Evolutionary conservation across 805 yeast species (phyloP), one percentile per base, ranked within the genome.

Genomic region (Wickerhamiella spandovensis): DNA sequence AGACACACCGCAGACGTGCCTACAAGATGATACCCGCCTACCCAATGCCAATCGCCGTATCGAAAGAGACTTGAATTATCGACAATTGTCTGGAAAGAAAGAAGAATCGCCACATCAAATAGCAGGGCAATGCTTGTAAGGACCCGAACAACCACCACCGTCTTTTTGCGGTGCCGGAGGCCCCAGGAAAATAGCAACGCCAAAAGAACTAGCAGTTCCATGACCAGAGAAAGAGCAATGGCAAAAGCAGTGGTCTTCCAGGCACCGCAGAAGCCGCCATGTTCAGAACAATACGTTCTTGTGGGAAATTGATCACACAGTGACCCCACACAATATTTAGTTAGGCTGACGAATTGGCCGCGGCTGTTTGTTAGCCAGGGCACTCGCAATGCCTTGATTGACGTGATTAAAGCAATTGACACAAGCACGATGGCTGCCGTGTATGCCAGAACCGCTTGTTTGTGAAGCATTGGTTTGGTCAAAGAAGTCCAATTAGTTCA

Each of bases 221-320:
- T 56, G 1, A 58, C 54, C 15, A 62, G 41, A 9, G 60, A 47
- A 37, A 63, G 45, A 46, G 57, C 54, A 53, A 60, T 50, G 43
- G 58, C 46, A 46, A 63, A 63, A 12, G 56, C 50, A 2, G 60
- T 56, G 5, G 62, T 60, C 20, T 56, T 49, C 67, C 67, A 63
- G 9, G 51, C 51, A 3, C 60, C 63, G 47, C 66, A 63, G 48
- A 61, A 60, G 13, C 51, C 48, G 25, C 49, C 23, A 52, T 62
- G 44, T 21, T 22, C 22, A 18, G 37, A 5, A 49, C 56, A 54
- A 47, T 61, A 43, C 30, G 51, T 42, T 17, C 37, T 37, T 18
- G 51, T 48, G 8, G 66, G 66, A 43, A 63, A 63, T 32, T 51
- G 49, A 3, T 42, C 50, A 21, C 52, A 46, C 20, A 44, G 28